Conservation (phyloP, 371 early-diverging fungal genomes). For the Actinomucor elegans region DNA sequence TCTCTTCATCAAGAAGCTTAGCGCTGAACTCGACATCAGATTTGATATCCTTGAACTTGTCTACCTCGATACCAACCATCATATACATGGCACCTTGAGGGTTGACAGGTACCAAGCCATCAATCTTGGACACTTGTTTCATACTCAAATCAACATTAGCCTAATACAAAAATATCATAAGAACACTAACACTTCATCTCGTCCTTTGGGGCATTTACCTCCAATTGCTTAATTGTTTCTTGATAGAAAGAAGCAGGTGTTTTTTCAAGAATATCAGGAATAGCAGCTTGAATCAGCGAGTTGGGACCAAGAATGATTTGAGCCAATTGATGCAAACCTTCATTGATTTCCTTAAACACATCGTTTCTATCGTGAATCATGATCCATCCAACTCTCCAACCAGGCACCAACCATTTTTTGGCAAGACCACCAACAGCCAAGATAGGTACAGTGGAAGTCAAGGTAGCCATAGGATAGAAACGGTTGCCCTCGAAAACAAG, state of each 20-base stretch:
- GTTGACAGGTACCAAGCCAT: constrained; percentile 73
- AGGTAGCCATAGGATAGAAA: constrained; percentile 72
- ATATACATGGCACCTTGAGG: constrained; percentile 96
- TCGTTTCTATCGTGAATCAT: constrained; percentile 74
- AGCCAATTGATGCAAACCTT: constrained; percentile 69
- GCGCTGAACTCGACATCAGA: constrained; percentile 83
- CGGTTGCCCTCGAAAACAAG: constrained; percentile 74
- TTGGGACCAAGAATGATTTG: constrained; percentile 85
- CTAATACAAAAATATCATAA: too few species aligned
- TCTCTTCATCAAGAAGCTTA: constrained; percentile 81
- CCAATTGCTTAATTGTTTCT: constrained; percentile 69
- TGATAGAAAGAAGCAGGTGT: constrained; percentile 71
- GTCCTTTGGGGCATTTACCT: too few species aligned
- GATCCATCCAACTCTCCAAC: constrained; percentile 93
- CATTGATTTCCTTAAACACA: constrained; percentile 59
- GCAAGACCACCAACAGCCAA: constrained; percentile 87
- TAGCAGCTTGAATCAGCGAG: constrained; percentile 73
- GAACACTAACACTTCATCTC: too few species aligned
- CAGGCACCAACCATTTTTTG: constrained; percentile 90
- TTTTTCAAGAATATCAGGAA: constrained; percentile 76
- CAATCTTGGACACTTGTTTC: constrained; percentile 62
- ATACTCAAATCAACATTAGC: constrained; percentile 71
- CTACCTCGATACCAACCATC: constrained; percentile 80
- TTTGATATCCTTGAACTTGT: constrained; percentile 71
- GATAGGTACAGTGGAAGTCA: constrained; percentile 81